Percentiles rank a stretch among this genome's conserved stretches.
Evolutionary conservation across 345 rosid genomes (phyloP).

Genomic region (Mangifera indica): DNA sequence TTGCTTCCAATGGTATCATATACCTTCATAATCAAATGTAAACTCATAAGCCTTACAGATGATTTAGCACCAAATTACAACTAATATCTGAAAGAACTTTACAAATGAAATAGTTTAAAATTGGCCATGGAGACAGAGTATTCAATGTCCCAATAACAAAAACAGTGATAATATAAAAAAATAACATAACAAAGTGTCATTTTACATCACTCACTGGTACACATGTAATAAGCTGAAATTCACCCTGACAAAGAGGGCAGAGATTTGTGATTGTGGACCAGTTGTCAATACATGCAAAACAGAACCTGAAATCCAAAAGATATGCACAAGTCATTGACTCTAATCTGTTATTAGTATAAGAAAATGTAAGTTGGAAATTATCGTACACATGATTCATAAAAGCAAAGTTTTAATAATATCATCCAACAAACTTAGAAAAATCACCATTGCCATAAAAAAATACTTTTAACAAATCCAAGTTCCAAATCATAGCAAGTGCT

Average conservation of each 20-base stretch:
- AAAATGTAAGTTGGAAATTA: background rate
- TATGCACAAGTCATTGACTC: constrained; percentile 24
- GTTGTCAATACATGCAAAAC: constrained; percentile 96
- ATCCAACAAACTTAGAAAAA: background rate
- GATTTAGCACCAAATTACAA: constrained; percentile 21
- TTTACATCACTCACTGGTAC: constrained; percentile 70
- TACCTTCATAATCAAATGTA: constrained; percentile 56
- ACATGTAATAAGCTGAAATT: constrained; percentile 93
- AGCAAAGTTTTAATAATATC: background rate
- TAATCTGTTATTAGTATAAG: constrained; percentile 6
- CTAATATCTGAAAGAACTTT: constrained; percentile 20
- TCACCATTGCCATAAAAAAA: background rate
- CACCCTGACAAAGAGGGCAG: constrained; percentile 96
- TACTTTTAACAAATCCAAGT: background rate
- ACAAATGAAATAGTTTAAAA: constrained; percentile 5
- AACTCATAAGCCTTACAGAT: constrained; percentile 21
- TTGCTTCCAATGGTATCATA: constrained; percentile 80
- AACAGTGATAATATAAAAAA: background rate
- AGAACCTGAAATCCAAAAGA: constrained; percentile 64
- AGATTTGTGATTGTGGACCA: constrained; percentile 97
- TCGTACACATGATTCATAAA: background rate
- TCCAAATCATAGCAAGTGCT: background rate
- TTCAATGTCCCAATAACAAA: background rate
- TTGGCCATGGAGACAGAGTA: background rate
- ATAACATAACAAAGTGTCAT: constrained; percentile 1